Conservation (phyloP, 208 protist species). For the Trypanosoma platydactyli region DNA sequence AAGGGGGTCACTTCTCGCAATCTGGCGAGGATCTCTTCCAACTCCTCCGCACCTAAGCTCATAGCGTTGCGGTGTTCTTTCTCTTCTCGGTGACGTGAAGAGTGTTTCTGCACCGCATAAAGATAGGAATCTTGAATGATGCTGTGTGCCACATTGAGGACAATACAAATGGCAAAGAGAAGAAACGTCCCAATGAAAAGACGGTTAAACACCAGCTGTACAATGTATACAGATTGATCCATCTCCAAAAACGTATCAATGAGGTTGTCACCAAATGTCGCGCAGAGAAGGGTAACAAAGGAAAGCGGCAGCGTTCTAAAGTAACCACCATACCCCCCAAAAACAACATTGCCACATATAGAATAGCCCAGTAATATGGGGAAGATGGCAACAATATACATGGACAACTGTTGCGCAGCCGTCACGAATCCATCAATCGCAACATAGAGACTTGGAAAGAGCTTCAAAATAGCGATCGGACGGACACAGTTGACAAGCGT, state of each 20-base stretch:
- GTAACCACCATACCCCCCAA: slow-evolving; percentile 38
- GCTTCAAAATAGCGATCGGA: slow-evolving; percentile 43
- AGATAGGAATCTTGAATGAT: slow-evolving; percentile 70
- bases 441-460: slow-evolving; percentile 47
- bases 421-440: slow-evolving; percentile 49
- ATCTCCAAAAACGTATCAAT: slow-evolving; percentile 55
- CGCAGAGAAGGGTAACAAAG: slow-evolving; percentile 53
- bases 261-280: slow-evolving; percentile 57
- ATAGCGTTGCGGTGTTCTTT: background rate
- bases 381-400: slow-evolving; percentile 44
- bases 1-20: no score
- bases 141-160: slow-evolving; percentile 60
- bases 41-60: slow-evolving; percentile 27
- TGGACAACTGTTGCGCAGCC: slow-evolving; percentile 36
- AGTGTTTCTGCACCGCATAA: slow-evolving; percentile 28
- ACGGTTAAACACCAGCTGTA: slow-evolving; percentile 42
- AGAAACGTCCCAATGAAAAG: slow-evolving; percentile 58
- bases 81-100: slow-evolving; percentile 12
- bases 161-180: slow-evolving; percentile 57
- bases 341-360: slow-evolving; percentile 50
- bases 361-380: slow-evolving; percentile 51
- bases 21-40: slow-evolving; percentile 37
- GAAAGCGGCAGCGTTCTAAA: slow-evolving; percentile 38
- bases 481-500: slow-evolving; percentile 40
- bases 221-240: slow-evolving; percentile 44